These are phyloP conservation scores for Aethionema arabicum DNA, from an alignment of 345 rosid species.

Conservation along the genomic window DNA sequence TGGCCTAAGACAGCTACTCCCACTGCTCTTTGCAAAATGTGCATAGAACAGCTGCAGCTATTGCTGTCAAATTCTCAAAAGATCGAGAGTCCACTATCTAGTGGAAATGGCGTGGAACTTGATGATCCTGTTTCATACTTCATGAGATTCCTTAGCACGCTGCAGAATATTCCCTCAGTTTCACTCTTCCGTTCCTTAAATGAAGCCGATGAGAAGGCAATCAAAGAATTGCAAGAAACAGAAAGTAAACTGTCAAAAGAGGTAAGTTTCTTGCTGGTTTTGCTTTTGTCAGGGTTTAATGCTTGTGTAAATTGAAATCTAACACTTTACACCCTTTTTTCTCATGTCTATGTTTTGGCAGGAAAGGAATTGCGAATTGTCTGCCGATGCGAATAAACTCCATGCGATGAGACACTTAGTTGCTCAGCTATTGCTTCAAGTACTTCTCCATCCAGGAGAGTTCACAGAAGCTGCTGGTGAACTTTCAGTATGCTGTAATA, in stretches of 20 bases:
- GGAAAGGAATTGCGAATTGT: conserved; percentile 64
- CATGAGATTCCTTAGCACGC: conserved; percentile 73
- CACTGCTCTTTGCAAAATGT: conserved; percentile 65
- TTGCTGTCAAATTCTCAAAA: conserved; percentile 77
- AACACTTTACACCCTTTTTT: too few species aligned
- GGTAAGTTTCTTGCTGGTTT: conserved; percentile 41
- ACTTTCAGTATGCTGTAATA: conserved; percentile 81
- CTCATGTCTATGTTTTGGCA: conserved; percentile 38
- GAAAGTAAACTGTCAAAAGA: conserved; percentile 71
- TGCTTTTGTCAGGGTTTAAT: neutral
- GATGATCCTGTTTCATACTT: conserved; percentile 81
- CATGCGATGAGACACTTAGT: conserved; percentile 76
- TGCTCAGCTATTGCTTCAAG: conserved; percentile 83
- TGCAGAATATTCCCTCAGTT: conserved; percentile 91
- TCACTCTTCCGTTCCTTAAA: conserved; percentile 76
- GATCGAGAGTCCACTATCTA: conserved; percentile 49
- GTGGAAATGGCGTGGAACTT: conserved; percentile 50
- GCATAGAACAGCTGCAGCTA: conserved; percentile 88
- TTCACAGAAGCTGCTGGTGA: conserved; percentile 74
- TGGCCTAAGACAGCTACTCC: conserved; percentile 91
- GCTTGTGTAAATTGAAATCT: conserved; percentile 19
- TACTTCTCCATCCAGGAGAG: conserved; percentile 85
- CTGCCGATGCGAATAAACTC: conserved; percentile 47
- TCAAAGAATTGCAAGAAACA: conserved; percentile 66
- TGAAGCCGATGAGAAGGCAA: conserved; percentile 72